These are phyloP conservation scores for Leccinum holopus DNA, from an alignment of 1,284 basidiomycete species.

Conservation along the genomic window DNA sequence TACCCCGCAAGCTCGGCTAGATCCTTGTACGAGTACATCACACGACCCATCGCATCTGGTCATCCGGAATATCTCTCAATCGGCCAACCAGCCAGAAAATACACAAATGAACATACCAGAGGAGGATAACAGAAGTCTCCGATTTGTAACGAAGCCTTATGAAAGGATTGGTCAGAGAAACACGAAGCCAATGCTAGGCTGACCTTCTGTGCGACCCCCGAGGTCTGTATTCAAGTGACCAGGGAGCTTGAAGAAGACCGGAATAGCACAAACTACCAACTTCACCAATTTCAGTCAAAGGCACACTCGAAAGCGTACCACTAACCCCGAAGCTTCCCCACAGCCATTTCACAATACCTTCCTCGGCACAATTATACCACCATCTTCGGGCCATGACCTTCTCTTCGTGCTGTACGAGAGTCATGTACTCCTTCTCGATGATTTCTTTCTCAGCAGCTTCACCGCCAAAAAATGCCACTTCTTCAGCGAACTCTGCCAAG, in stretches of 20 bases:
- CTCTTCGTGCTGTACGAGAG: slow-evolving; percentile 87
- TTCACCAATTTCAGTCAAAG: slow-evolving; percentile 31
- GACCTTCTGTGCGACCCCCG: slow-evolving; percentile 85
- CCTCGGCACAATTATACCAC: slow-evolving; percentile 91
- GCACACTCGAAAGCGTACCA: slow-evolving; percentile 25
- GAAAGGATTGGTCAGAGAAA: background rate
- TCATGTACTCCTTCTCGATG: slow-evolving; percentile 89
- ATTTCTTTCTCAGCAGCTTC: slow-evolving; percentile 92
- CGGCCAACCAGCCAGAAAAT: background rate
- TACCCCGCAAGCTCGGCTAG: slow-evolving; percentile 95
- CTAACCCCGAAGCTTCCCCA: slow-evolving; percentile 91
- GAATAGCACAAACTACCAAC: slow-evolving; percentile 91
- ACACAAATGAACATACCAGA: slow-evolving; percentile 47
- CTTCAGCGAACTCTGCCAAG: slow-evolving; percentile 92
- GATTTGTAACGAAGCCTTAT: slow-evolving; percentile 89
- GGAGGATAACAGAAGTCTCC: slow-evolving; percentile 83
- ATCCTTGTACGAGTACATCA: slow-evolving; percentile 98
- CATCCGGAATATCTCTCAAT: background rate
- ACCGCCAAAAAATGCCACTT: slow-evolving; percentile 92
- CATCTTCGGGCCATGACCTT: slow-evolving; percentile 79
- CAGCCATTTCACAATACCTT: slow-evolving; percentile 96
- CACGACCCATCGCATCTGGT: slow-evolving; percentile 75
- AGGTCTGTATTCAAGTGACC: slow-evolving; percentile 70
- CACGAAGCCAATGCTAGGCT: slow-evolving; percentile 8
- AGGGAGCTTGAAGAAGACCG: slow-evolving; percentile 89